A percentile compares a stretch with the other conserved stretches of the same genome.
These are phyloP conservation scores for Solanum bulbocastanum DNA, from an alignment of 257 asterid species.

Conservation along the genomic window DNA sequence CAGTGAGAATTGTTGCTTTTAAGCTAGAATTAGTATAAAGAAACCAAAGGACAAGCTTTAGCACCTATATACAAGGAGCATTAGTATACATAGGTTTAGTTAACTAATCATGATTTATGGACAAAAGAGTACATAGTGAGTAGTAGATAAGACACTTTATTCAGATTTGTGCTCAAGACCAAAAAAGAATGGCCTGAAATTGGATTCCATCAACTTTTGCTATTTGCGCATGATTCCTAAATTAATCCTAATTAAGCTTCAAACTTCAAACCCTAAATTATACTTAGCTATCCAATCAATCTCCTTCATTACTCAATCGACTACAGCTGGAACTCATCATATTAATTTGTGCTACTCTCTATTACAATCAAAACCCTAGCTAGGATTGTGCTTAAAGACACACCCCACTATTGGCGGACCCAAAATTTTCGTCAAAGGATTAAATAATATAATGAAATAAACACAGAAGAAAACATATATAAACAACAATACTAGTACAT, in stretches of 20 bases:
- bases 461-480: background rate
- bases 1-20: background rate
- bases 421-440: background rate
- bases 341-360: background rate
- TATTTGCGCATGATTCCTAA: constrained; percentile 1
- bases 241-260: background rate
- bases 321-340: background rate
- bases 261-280: background rate
- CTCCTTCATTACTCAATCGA: background rate
- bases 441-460: background rate
- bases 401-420: background rate
- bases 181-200: constrained; percentile 17
- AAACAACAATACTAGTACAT: too few relatives aligned
- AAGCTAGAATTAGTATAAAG: background rate
- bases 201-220: constrained; percentile 11
- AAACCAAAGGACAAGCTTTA: background rate
- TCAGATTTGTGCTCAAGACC: background rate
- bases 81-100: background rate
- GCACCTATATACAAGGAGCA: background rate
- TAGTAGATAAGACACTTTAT: background rate
- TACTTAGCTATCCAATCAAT: background rate
- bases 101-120: background rate
- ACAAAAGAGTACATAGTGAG: background rate
- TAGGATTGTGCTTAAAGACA: background rate
- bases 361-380: background rate